Evolutionary conservation across 2,329 filamentous ascomycete species (phyloP), one percentile per base, ranked within the genome.

Genomic region (Hortaea werneckii): DNA sequence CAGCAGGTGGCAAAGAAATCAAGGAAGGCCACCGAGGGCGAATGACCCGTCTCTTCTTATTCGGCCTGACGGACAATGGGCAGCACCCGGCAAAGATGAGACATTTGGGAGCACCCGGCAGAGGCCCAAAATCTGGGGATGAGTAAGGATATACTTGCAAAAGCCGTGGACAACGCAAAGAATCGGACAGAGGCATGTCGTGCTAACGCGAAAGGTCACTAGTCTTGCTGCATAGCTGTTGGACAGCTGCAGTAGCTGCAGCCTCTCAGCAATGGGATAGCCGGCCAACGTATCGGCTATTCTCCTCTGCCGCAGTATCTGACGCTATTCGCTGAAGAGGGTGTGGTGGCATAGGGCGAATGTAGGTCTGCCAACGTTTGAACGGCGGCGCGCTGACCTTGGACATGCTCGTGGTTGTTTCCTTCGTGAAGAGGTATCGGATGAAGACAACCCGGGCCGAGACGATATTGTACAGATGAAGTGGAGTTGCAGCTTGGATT

Each of bases 101-200:
- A 48, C 43, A 29, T 28, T 29, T 49, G 26, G 44, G 30, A 38
- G 42, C 46, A 39, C 38, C 6, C 29, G 11, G 27, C n/a, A 29
- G 39, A 34, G 27, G 44, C 48, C 48, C 48, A 47, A 50, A 47
- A 44, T 20, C 41, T 44, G 48, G 48, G 48, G 44, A 49, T n/a
- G 29, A 30, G 44, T 39, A 44, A 39, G 48, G 44, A 50, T 46
- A 47, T 38, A 44, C 42, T 37, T 29, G 43, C 41, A 35, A 35
- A 40, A 30, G 35, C 12, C 10, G 9, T 27, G n/a, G 41, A 29
- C 40, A 29, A 43, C 37, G 41, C 29, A 39, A 30, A 20, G 41
- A 42, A 38, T 30, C 39, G 44, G 39, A 26, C 41, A 29, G 41
- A 37, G 29, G 28, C 37, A 42, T 13, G 8, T 34, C 9, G 27